Base-by-base conservation (phyloP, 306 rosid species). In the Neltuma alba region DNA sequence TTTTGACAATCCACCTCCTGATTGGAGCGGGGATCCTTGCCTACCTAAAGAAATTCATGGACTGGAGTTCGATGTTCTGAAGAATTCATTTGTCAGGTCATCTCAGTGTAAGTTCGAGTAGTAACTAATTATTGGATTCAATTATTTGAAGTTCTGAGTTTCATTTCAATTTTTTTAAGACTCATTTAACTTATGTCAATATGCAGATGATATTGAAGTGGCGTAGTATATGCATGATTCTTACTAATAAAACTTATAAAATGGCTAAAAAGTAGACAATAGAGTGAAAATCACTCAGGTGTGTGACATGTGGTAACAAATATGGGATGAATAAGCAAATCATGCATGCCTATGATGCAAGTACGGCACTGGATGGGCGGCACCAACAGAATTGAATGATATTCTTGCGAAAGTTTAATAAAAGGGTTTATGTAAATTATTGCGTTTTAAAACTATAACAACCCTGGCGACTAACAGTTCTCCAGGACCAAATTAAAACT, bases 21-120 rank as follows among this genome's bases (percentile, higher is more conserved):
- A 92, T 72, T 94, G 98, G 98, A 83, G 76, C 0, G 97, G 97
- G 14, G 97, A 94, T 84, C 99, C 99, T 82, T 94, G 99, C 81
- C 62, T 85, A 69, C 99, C 99, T 11, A 75, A 61, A 76, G 93
- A 74, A 65, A 87, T 84, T 88, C 97, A 0, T 94, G 99, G 99
- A 92, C 89, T 12, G 99, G 99, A 50, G 90, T 92, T 76, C 63
- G 87, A 3, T 94, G 99, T 76, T 81, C 90, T 15, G 4, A 30
- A 33, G 47, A 36, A n/a, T 40, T 21, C 25, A 48, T 10, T 23
- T 58, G 60, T 76, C 89, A 92, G 70, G 81, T 94, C 48, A 63
- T 28, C 16, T 4, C 82, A 44, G 16, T 94, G 99, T 94, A 85
- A 87, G 97, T 81, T 83, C 74, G 23, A 38, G 14, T 41, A 61